These are phyloP conservation scores for Tetrahymena elliotti DNA, from an alignment of 73 alveolate species.

Conservation along the genomic window DNA sequence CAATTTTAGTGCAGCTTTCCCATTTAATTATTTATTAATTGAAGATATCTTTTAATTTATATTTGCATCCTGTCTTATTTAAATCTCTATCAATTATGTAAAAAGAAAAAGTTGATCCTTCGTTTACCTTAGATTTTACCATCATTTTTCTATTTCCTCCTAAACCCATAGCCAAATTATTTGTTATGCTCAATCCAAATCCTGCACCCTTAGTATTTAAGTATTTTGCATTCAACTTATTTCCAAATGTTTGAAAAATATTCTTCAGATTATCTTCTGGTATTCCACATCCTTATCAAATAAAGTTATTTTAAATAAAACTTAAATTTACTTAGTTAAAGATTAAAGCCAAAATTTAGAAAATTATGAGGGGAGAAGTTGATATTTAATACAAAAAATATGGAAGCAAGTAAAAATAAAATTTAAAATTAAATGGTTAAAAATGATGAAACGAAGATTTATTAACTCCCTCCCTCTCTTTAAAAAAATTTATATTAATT, in stretches of 20 bases:
- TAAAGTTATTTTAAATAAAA: too few species aligned
- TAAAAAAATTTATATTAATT: too few species aligned
- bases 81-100: neutral
- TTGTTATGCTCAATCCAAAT: constrained; percentile 29
- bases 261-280: neutral
- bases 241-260: constrained; percentile 35
- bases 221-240: neutral
- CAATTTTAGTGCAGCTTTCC: neutral
- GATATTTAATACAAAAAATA: too few species aligned
- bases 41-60: neutral
- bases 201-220: constrained; percentile 41
- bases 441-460: too few species aligned
- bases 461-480: too few species aligned
- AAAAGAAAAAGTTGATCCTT: constrained; percentile 26
- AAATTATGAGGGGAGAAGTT: too few species aligned
- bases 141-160: constrained; percentile 22
- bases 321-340: too few species aligned
- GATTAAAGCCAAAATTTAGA: too few species aligned
- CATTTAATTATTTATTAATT: neutral
- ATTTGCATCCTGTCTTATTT: neutral
- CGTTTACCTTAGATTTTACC: neutral
- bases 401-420: too few species aligned
- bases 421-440: too few species aligned
- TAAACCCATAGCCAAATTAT: constrained; percentile 10
- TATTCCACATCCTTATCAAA: constrained; percentile 2